Evolutionary conservation across 805 yeast species (phyloP).

Genomic region (Wickerhamomyces chambardii): DNA sequence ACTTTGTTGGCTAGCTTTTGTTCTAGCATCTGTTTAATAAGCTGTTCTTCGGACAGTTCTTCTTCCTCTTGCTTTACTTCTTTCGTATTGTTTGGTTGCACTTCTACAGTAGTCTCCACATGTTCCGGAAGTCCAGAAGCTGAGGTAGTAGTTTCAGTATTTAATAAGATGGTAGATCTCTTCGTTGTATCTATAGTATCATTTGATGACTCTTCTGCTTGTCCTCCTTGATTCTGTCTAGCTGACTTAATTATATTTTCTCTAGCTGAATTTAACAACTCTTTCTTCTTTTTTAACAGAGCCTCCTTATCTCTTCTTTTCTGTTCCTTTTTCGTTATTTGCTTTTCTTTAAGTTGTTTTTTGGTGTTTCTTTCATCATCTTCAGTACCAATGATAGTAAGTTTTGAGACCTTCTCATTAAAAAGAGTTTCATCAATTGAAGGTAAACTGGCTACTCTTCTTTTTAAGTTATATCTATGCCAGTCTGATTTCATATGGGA

Average conservation of each 20-base stretch:
- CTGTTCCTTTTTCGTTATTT: conserved; percentile 29
- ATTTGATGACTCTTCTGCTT: too few species aligned
- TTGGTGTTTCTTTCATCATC: conserved; percentile 12
- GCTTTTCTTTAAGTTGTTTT: conserved; percentile 14
- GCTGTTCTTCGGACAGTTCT: conserved; percentile 26
- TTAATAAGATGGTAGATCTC: too few species aligned
- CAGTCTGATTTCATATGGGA: conserved; percentile 95
- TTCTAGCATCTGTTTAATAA: conserved; percentile 26
- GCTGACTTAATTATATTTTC: conserved; percentile 25
- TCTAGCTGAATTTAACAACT: conserved; percentile 29
- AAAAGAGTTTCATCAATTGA: conserved; percentile 59
- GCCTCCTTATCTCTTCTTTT: conserved; percentile 34
- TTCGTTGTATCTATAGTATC: too few species aligned
- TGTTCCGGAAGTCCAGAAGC: too few species aligned
- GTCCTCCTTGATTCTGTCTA: conserved; percentile 4
- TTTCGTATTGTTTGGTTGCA: neutral
- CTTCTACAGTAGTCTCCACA: too few species aligned
- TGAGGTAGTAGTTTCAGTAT: too few species aligned
- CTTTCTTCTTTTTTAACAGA: conserved; percentile 29
- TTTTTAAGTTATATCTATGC: conserved; percentile 94
- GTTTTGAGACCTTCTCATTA: conserved; percentile 52
- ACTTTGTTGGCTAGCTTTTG: conserved; percentile 30
- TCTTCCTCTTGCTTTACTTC: conserved; percentile 13
- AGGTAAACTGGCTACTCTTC: conserved; percentile 85
- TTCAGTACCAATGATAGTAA: conserved; percentile 12